phyloP scores from a whole-genome alignment of 2,329 filamentous ascomycete genomes.

The Xylariaceae sp. region DNA sequence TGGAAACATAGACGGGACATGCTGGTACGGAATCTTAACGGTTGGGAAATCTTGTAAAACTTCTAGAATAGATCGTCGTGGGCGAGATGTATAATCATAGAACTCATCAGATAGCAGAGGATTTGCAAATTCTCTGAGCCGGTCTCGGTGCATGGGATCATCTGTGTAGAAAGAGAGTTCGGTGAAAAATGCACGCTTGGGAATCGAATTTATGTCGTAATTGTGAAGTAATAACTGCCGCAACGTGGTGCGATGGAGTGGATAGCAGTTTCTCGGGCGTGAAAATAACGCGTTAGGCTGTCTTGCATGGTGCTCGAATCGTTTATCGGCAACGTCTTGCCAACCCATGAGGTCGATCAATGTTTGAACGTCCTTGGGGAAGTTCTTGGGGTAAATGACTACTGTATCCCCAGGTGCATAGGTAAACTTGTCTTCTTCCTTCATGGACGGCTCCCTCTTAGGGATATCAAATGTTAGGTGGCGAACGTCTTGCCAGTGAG shows the following conservation, averaged over 20 bases:
- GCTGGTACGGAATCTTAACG: constrained; percentile 77
- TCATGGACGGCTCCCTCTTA: constrained; percentile 13
- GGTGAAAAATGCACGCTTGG: constrained; percentile 83
- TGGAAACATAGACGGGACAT: constrained; percentile 74
- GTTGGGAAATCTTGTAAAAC: constrained; percentile 87
- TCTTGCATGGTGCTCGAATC: constrained; percentile 48
- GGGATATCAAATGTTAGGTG: constrained; percentile 65
- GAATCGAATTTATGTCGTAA: constrained; percentile 87
- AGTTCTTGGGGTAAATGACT: constrained; percentile 86
- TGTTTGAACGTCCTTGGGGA: constrained; percentile 74
- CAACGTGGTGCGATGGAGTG: constrained; percentile 59
- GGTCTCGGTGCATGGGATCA: constrained; percentile 74
- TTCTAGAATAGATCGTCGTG: constrained; percentile 87
- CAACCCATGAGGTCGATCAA: constrained; percentile 82
- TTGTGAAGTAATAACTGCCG: constrained; percentile 78
- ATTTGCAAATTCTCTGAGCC: constrained; percentile 80
- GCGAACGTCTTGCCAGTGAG: constrained; percentile 94
- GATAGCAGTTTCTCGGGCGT: constrained; percentile 36
- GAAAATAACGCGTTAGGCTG: constrained; percentile 17
- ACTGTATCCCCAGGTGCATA: constrained; percentile 76
- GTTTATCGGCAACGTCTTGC: constrained; percentile 70
- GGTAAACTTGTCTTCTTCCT: constrained; percentile 35
- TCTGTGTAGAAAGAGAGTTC: constrained; percentile 74
- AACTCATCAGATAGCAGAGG: constrained; percentile 85
- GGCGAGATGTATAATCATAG: constrained; percentile 92